Base-by-base conservation (phyloP, 805 yeast species). In the Metschnikowia sp. region DNA sequence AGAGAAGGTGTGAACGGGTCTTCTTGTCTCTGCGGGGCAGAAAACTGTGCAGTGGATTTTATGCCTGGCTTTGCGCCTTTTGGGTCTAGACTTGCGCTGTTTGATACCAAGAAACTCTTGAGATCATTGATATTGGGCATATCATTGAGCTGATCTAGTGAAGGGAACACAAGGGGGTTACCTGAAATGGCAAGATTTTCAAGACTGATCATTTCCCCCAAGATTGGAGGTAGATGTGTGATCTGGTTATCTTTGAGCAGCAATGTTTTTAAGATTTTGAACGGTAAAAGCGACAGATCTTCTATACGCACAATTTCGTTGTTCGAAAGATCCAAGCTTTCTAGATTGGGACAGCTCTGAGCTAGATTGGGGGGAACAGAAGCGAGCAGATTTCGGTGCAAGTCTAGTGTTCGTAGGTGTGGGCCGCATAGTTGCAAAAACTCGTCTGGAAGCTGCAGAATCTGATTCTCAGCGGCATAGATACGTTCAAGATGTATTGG, bases 301-400 rank as follows among this genome's bases (percentile, higher is more conserved):
- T 88, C 84, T 12, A 87, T 62, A 3, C 57, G 52, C n/a, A 63
- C 59, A 29, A 87, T 64, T 26, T 61, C 63, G 60, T 87, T 87
- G 33, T 70, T 64, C 18, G 89, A 81, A 18, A 86, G 61, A 62
- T 87, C 92, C 36, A 87, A 63, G 43, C 82, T 81, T 56, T 84
- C 91, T 45, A 87, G 65, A 8, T 72, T 69, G 10, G 58, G 56
- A 36, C 76, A 69, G 3, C 59, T 31, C 9, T 32, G 58, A 15
- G 56, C 49, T 49, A 79, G 56, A 7, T 72, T 62, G 2, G 56
- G 61, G 0, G 95, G 90, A 39, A 87, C 74, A 39, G 66, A 70
- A 3, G 69, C 54, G 43, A 88, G 72, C 39, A 66, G 60, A 61
- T 88, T 88, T 49, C 74, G 70, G 59, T 86, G 86, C 39, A 88